A percentile compares a stretch with the other conserved stretches of the same genome.
Conservation (phyloP, 192 early-diverging fungal species). For the Entophlyctis luteolus region DNA sequence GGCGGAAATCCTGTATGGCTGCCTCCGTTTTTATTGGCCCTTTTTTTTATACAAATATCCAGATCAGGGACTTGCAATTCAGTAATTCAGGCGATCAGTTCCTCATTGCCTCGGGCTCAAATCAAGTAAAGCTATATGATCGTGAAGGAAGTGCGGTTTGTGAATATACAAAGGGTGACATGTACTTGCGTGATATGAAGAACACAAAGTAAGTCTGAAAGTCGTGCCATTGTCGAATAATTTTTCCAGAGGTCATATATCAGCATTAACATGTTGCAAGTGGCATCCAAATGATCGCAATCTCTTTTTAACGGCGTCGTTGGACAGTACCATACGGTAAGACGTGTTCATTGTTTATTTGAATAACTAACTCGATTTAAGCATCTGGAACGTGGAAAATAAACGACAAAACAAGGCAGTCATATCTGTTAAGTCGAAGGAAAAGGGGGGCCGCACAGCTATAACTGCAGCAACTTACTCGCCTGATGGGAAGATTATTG, state of each 20-base stretch:
- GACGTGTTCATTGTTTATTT: background rate
- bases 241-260: constrained; percentile 70
- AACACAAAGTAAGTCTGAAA: constrained; percentile 52
- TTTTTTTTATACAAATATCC: background rate
- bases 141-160: constrained; percentile 69
- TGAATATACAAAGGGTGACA: constrained; percentile 86
- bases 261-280: constrained; percentile 66
- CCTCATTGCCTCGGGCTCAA: constrained; percentile 71
- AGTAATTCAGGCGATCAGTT: constrained; percentile 70
- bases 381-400: constrained; percentile 79
- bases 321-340: constrained; percentile 75
- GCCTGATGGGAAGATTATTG: constrained; percentile 65
- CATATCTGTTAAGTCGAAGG: constrained; percentile 70
- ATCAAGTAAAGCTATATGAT: constrained; percentile 72
- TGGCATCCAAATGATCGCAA: constrained; percentile 74
- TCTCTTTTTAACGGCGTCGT: constrained; percentile 71
- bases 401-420: constrained; percentile 70
- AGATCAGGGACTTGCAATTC: constrained; percentile 78
- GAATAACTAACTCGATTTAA: constrained; percentile 10
- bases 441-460: constrained; percentile 62
- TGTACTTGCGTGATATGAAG: constrained; percentile 85
- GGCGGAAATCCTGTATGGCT: constrained; percentile 64
- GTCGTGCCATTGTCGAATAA: background rate
- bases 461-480: constrained; percentile 72
- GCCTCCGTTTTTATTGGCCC: background rate